Evolutionary conservation across 2,329 filamentous ascomycete genomes (phyloP), one percentile per base, ranked within the genome.

Genomic region (Talaromyces rugulosus): DNA sequence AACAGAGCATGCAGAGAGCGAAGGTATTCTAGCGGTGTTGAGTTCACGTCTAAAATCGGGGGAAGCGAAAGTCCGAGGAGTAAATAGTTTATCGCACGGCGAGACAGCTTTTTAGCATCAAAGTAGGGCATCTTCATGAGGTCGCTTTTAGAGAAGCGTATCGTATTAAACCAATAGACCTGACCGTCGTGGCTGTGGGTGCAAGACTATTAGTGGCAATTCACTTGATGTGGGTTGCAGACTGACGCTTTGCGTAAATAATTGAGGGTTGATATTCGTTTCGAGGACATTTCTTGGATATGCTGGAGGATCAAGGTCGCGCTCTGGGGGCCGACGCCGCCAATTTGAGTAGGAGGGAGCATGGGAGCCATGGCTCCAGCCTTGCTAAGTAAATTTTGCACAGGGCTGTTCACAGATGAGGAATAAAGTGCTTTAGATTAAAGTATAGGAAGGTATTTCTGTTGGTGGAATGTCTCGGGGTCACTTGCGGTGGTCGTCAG

Each of bases 111-210:
- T 66, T 90, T 87, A 4, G 87, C 81, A 63, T 96, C 90, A 72
- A 96, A 94, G 72, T 92, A 96, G 53, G 94, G 88, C 80, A 97
- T 89, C 71, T 89, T 88, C 58, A 85, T 81, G 36, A 98, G 83
- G 75, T 96, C 92, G 33, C 85, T 77, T 70, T 91, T 90, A 66
- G 92, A 91, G 77, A 96, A 96, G 71, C 96, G 89, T 64, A 96
- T 86, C 0, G 95, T 97, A 78, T 97, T 97, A 82, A 98, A 97
- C 93, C 95, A 98, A 80, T 96, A 98, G 50, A 96, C 88, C 62
- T 92, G 88, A 64, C 94, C 93, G 78, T 97, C 92, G 73, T 99
- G 93, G 31, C 92, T 96, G 73, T 58, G 59, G 18, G 54, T 31
- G 51, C 47, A 52, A 42, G 9, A 58, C 30, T 14, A 52, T 58